phyloP scores from a whole-genome alignment of 2,329 filamentous ascomycete species.

The Botrytis porri region DNA sequence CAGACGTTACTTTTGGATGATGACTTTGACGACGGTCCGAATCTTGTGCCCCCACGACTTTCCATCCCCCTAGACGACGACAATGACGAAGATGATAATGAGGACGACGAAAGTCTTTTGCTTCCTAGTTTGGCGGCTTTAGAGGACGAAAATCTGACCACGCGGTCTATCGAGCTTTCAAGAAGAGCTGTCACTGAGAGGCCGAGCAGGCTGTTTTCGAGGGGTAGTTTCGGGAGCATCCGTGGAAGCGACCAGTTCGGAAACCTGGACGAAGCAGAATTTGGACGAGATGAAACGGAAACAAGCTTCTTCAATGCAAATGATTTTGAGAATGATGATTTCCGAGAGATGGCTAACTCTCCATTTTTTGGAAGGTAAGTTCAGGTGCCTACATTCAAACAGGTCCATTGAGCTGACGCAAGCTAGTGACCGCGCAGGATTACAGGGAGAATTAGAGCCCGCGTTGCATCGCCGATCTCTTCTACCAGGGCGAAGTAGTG shows the following conservation, averaged over 20 bases:
- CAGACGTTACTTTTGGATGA: conserved; percentile 34
- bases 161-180: conserved; percentile 58
- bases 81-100: conserved; percentile 51
- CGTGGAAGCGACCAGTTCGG: conserved; percentile 53
- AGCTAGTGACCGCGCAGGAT: conserved; percentile 11
- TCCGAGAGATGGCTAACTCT: conserved; percentile 24
- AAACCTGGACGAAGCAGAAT: conserved; percentile 32
- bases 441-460: neutral
- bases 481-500: conserved; percentile 32
- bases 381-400: neutral
- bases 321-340: conserved; percentile 28
- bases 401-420: neutral
- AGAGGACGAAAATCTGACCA: conserved; percentile 58
- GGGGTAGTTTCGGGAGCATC: conserved; percentile 49
- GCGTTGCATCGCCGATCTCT: conserved; percentile 24
- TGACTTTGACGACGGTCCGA: conserved; percentile 42
- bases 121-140: conserved; percentile 52
- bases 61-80: conserved; percentile 53
- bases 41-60: conserved; percentile 52
- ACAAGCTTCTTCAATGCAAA: conserved; percentile 33
- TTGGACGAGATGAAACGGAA: conserved; percentile 30
- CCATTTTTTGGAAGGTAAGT: conserved; percentile 27
- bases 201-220: conserved; percentile 46
- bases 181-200: conserved; percentile 51
- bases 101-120: conserved; percentile 46